A percentile compares a stretch with the other conserved stretches of the same genome.
Conservation (phyloP, 768 basidiomycete species). For the Amanita rubescens region DNA sequence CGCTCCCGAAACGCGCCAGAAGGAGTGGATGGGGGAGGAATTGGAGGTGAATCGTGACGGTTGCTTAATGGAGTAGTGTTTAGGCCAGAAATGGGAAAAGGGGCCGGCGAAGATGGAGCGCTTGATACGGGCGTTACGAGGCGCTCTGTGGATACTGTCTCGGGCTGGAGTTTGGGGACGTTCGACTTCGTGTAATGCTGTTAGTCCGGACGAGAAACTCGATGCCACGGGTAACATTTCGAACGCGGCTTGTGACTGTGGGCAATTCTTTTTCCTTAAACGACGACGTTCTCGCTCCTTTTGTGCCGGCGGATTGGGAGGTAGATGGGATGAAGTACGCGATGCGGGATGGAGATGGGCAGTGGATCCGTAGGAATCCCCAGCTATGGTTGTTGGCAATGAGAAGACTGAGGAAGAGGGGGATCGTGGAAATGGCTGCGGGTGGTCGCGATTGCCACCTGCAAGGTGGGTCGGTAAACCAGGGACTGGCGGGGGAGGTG, state of each 20-base stretch:
- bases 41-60: conserved; percentile 10
- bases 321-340: conserved; percentile 31
- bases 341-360: conserved; percentile 28
- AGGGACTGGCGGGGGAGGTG: conserved; percentile 16
- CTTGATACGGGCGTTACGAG: background rate
- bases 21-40: too few relatives aligned
- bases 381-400: conserved; percentile 44
- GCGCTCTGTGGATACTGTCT: background rate
- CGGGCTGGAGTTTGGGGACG: conserved; percentile 5
- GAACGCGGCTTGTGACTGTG: too few relatives aligned
- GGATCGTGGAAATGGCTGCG: conserved; percentile 45
- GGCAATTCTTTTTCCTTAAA: too few relatives aligned
- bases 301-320: conserved; percentile 53
- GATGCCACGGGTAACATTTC: too few relatives aligned
- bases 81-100: background rate
- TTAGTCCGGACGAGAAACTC: conserved; percentile 3
- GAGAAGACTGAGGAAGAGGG: conserved; percentile 58
- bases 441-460: too few relatives aligned
- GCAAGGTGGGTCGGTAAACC: too few relatives aligned
- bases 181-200: conserved; percentile 11
- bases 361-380: conserved; percentile 29
- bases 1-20: conserved; percentile 31
- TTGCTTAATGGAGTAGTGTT: background rate
- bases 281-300: conserved; percentile 33
- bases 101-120: background rate